Base-by-base conservation (phyloP, 768 basidiomycete species). In the Lepiota brunneoincarnata region DNA sequence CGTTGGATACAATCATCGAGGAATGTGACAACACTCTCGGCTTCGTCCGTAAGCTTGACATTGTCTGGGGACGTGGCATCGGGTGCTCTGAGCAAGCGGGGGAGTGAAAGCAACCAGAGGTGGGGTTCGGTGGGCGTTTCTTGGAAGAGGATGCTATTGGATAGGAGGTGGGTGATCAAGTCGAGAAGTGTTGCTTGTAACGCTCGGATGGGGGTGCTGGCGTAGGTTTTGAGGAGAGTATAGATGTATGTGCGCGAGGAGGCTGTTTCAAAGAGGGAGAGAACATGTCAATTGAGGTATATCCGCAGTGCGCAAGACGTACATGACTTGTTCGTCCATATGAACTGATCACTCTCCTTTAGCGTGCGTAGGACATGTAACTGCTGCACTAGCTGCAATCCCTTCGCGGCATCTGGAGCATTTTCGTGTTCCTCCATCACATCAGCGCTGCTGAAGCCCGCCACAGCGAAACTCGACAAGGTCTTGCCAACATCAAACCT, bases 401-500 rank as follows among this genome's bases (percentile, higher is more conserved):
- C 58, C 24, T 40, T 48, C 15, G 58, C 48, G 4, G 59, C 43
- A 37, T 64, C 51, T 17, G 61, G 53, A 23, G 55, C 63, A 40
- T 63, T 56, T 3, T 65, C 67, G 2, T 54, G 67, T 58, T 64
- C 73, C 17, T 58, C 57, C 10, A 48, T 59, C 46, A 39, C 53
- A 3, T 49, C 54, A 11, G 28, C 37, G 6, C 18, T 40, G 24
- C n/a, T 3, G 31, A 31, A 31, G 31, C 51, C 58, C 44, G 59
- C 47, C 3, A 59, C 62, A 5, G 54, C 67, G 60, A 86, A 73
- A 51, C 75, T 72, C 51, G 74, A 73, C 24, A 94, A 68, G 18
- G 95, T 64, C 66, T 92, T 92, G 2, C 91, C 91, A 35, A 88
- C 82, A 66, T 98, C 95, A 61, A 95, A 98, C 46, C 85, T 76